Evolutionary conservation across 345 rosid species (phyloP).

Genomic region (Citrus unshiu): DNA sequence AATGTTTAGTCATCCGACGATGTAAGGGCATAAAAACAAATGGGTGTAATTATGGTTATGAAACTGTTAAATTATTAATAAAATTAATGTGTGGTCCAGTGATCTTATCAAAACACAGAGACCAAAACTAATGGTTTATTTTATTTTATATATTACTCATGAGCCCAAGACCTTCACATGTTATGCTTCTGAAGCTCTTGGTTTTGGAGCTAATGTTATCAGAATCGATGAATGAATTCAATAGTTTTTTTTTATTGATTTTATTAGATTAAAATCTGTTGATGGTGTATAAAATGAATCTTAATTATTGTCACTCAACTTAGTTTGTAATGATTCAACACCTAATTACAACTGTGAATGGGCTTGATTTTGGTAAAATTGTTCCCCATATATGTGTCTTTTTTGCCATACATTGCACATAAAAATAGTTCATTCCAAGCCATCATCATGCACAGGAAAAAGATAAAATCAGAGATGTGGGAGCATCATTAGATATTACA

Average conservation of each 20-base stretch:
- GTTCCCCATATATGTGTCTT: neutral
- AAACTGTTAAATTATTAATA: neutral
- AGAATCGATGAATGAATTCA: neutral
- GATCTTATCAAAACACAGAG: neutral
- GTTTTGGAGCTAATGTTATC: neutral
- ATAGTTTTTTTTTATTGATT: neutral
- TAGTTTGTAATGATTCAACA: neutral
- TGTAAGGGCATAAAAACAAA: neutral
- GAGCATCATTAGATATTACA: constrained; percentile 1
- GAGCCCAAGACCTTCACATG: constrained; percentile 28
- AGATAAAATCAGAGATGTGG: neutral
- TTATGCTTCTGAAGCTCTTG: constrained; percentile 10
- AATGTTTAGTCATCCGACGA: neutral
- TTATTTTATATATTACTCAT: neutral
- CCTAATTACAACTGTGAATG: constrained; percentile 4
- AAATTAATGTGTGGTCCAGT: neutral
- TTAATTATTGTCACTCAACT: constrained; percentile 12
- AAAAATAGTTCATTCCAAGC: neutral
- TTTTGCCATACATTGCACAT: neutral
- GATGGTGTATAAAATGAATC: neutral
- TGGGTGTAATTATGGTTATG: constrained; percentile 1
- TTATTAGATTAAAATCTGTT: neutral
- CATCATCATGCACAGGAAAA: constrained; percentile 1
- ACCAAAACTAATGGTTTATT: neutral
- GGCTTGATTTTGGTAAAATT: neutral